These are phyloP conservation scores for Ceriops zippeliana DNA, from an alignment of 345 rosid species.

Conservation along the genomic window DNA sequence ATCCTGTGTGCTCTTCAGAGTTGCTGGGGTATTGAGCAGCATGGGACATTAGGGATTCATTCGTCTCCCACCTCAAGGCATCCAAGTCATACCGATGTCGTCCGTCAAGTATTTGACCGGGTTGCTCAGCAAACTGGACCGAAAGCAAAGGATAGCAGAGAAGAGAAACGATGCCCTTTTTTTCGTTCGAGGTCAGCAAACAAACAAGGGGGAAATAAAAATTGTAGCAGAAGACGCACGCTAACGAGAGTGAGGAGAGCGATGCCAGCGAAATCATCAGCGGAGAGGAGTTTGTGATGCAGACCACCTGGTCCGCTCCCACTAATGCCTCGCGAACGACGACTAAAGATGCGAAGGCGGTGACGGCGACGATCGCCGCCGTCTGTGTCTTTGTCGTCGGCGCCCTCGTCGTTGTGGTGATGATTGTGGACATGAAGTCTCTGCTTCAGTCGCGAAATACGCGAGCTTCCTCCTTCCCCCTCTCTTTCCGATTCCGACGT, in stretches of 20 bases:
- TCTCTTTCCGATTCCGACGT: conserved; percentile 4
- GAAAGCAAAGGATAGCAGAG: no score
- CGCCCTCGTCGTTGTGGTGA: no score
- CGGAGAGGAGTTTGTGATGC: conserved; percentile 30
- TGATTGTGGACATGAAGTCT: conserved; percentile 42
- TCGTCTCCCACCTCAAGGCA: no score
- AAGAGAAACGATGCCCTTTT: no score
- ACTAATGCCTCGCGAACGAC: conserved; percentile 14
- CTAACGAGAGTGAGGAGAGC: conserved; percentile 70
- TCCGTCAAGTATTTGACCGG: no score
- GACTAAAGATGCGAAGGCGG: conserved; percentile 29
- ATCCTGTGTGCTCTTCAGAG: no score
- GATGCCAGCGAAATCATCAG: conserved; percentile 79
- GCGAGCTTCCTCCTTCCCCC: conserved; percentile 13
- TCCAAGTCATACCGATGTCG: no score
- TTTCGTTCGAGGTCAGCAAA: background rate
- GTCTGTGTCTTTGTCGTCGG: no score
- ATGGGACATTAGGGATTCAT: no score
- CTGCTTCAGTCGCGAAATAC: conserved; percentile 38
- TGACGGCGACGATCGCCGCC: conserved; percentile 1
- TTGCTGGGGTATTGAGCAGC: no score
- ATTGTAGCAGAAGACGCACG: conserved; percentile 27
- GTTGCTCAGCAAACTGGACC: no score
- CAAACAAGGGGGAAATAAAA: background rate
- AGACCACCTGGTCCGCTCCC: conserved; percentile 19